Evolutionary conservation across 2,329 filamentous ascomycete species (phyloP), one percentile per base, ranked within the genome.

Genomic region (Neofusicoccum umdonicola): DNA sequence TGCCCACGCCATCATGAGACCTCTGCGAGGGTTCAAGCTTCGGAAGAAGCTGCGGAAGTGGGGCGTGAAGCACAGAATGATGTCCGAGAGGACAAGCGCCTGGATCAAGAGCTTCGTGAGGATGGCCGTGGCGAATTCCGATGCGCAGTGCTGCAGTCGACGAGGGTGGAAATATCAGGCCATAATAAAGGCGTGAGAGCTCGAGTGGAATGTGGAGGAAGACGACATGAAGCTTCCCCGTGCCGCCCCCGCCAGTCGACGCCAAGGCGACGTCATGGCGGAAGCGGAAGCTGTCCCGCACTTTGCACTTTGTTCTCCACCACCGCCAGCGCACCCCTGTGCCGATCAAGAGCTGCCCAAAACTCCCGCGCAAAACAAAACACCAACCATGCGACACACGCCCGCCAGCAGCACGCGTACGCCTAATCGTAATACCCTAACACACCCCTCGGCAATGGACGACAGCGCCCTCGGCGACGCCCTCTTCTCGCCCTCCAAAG

Each of bases 1-100:
- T 69, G 87, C 87, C 95, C 95, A 99, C 66, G 94, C 93, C 95
- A 99, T 98, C 66, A 67, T 83, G 66, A 64, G 50, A 47, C 41
- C 56, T 60, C 56, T 45, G 42, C 41, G 42, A 51, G 19, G 41
- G 5, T 8, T n/a, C 17, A 45, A 54, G 61, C 50, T 52, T 12
- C 61, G 27, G 17, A 19, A n/a, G 35, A 50, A 42, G 58, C 39
- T 50, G 45, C 44, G 58, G 45, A 62, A 50, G 58, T 51, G 34
- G 44, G 44, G 42, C 12, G 31, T 47, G 12, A 47, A 19, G 39
- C 56, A 60, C 27, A 37, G 56, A 47, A 60, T 60, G 42, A 35
- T 60, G 56, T 31, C 42, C 35, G 42, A 22, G 31, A 39, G 11
- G 31, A 37, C 3, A 37, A 60, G 42, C 7, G 56, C 56, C 7